A percentile compares a stretch with the other conserved stretches of the same genome.
Conservation (phyloP, 2,329 filamentous ascomycete genomes). For the Niveomyces coronatus region DNA sequence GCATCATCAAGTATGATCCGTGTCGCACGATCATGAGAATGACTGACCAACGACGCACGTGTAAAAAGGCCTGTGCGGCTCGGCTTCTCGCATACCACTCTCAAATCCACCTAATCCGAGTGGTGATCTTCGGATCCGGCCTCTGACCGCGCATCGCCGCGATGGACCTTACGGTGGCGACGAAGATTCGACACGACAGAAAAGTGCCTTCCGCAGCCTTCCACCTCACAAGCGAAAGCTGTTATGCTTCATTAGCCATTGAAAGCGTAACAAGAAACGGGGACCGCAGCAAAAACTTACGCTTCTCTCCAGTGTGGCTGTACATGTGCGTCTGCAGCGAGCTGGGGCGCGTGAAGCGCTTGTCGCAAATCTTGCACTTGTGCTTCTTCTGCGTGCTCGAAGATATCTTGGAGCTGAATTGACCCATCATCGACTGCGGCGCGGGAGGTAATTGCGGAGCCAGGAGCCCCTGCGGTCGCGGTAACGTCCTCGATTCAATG, state of each 20-base stretch:
- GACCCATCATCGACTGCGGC: slow-evolving; percentile 95
- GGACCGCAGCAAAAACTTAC: slow-evolving; percentile 45
- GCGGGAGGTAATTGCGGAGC: slow-evolving; percentile 62
- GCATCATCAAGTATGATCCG: too few relatives aligned
- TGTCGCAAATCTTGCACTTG: slow-evolving; percentile 98
- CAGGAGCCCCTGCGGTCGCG: slow-evolving; percentile 58
- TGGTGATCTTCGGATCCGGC: slow-evolving; percentile 54
- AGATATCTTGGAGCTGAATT: slow-evolving; percentile 93
- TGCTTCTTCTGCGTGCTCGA: slow-evolving; percentile 98
- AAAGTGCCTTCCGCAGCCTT: slow-evolving; percentile 91
- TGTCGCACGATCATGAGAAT: too few relatives aligned
- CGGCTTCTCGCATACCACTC: too few relatives aligned
- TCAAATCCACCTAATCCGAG: slow-evolving; percentile 41
- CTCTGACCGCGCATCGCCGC: slow-evolving; percentile 51
- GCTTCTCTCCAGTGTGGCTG: slow-evolving; percentile 96
- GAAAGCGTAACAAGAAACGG: neutral
- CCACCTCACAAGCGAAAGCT: slow-evolving; percentile 92
- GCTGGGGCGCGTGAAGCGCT: slow-evolving; percentile 89
- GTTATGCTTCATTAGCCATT: slow-evolving; percentile 6
- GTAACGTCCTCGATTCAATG: slow-evolving; percentile 77
- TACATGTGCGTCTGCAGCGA: slow-evolving; percentile 98
- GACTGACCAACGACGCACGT: too few relatives aligned
- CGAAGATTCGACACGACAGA: slow-evolving; percentile 94
- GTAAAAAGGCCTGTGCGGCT: too few relatives aligned
- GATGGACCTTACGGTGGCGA: slow-evolving; percentile 93